A percentile compares a stretch with the other conserved stretches of the same genome.
phyloP scores from a whole-genome alignment of 805 yeast species.

The Saccharomyces paradoxus region DNA sequence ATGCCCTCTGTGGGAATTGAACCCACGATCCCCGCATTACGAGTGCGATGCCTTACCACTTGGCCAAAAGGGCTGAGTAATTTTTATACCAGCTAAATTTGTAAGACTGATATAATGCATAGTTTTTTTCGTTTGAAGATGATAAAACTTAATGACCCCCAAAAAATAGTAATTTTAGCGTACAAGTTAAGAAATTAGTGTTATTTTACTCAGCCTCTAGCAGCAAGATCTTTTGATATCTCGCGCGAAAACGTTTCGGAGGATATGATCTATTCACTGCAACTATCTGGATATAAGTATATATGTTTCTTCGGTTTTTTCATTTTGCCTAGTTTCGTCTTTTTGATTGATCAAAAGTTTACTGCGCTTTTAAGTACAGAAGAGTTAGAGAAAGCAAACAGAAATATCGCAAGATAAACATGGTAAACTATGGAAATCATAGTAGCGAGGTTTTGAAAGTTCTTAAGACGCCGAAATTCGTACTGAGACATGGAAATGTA shows the following conservation, averaged over 20 bases:
- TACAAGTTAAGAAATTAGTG: too few relatives aligned
- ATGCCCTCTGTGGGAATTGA: conserved; percentile 51
- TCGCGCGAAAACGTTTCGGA: not conserved
- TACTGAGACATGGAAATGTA: not conserved
- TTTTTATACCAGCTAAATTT: not conserved
- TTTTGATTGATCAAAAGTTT: not conserved
- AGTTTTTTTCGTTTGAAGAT: too few relatives aligned
- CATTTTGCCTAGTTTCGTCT: not conserved
- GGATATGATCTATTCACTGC: too few relatives aligned
- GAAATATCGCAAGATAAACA: not conserved
- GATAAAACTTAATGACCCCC: too few relatives aligned
- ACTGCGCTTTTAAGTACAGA: not conserved
- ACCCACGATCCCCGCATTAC: conserved; percentile 52
- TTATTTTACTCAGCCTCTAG: too few relatives aligned
- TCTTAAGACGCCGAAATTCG: conserved; percentile 2
- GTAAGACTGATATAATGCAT: too few relatives aligned
- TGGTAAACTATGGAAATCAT: not conserved
- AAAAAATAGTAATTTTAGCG: too few relatives aligned
- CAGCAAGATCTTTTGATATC: too few relatives aligned
- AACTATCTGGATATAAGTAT: not conserved
- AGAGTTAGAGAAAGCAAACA: not conserved
- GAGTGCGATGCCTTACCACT: conserved; percentile 53
- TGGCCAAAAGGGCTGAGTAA: conserved; percentile 41
- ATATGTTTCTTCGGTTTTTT: not conserved
- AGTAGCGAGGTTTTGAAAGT: not conserved